Percentiles rank a stretch among this genome's conserved stretches.
These are phyloP conservation scores for Monascus purpureus DNA, from an alignment of 495 filamentous ascomycete genomes.

Conservation along the genomic window DNA sequence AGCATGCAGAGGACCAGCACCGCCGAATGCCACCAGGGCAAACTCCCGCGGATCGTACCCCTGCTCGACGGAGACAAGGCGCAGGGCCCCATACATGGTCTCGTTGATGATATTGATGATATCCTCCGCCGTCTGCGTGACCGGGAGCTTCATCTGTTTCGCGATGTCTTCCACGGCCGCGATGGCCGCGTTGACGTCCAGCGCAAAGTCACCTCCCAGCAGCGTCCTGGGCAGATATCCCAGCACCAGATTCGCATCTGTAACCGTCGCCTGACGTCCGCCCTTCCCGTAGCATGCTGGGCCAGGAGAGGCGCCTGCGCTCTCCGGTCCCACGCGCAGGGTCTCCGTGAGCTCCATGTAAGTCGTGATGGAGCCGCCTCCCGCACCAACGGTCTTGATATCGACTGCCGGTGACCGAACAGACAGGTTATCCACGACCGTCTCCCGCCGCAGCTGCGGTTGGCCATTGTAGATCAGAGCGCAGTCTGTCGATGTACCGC, in stretches of 20 bases:
- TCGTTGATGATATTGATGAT: slow-evolving; percentile 36
- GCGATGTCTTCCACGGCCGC: slow-evolving; percentile 26
- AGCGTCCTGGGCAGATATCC: slow-evolving; percentile 33
- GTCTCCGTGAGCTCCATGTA: slow-evolving; percentile 34
- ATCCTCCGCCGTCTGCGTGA: slow-evolving; percentile 30
- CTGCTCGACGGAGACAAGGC: slow-evolving; percentile 37
- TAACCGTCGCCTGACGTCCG: slow-evolving; percentile 30
- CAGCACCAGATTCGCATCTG: slow-evolving; percentile 35
- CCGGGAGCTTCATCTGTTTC: slow-evolving; percentile 24
- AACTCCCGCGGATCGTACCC: slow-evolving; percentile 39
- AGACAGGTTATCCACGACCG: slow-evolving; percentile 27
- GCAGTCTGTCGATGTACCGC: slow-evolving; percentile 35
- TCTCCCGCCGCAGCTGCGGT: slow-evolving; percentile 33
- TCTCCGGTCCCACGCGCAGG: slow-evolving; percentile 34
- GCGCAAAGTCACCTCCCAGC: slow-evolving; percentile 29
- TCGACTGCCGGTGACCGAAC: slow-evolving; percentile 35
- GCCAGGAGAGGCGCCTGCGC: slow-evolving; percentile 31
- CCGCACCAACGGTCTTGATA: slow-evolving; percentile 35
- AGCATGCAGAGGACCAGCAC: slow-evolving; percentile 35
- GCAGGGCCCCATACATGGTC: slow-evolving; percentile 36
- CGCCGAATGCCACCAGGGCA: slow-evolving; percentile 37
- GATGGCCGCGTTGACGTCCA: slow-evolving; percentile 25
- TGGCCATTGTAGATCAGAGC: slow-evolving; percentile 31
- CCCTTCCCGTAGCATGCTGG: slow-evolving; percentile 36
- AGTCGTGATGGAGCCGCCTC: slow-evolving; percentile 32